These are phyloP conservation scores for Pichia rugopelliculosa DNA, from an alignment of 805 yeast genomes.

Conservation along the genomic window DNA sequence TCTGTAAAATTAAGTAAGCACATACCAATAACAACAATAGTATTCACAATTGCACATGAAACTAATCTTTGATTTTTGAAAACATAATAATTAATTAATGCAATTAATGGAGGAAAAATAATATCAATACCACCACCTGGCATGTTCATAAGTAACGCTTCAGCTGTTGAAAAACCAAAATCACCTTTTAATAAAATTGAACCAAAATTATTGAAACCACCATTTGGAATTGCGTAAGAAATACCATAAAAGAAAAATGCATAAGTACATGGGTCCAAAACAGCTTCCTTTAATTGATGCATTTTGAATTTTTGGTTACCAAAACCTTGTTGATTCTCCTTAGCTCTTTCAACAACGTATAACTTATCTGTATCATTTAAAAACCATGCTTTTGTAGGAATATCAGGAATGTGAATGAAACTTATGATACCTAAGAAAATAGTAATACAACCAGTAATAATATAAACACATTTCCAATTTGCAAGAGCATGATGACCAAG, in stretches of 20 bases:
- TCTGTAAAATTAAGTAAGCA: conserved; percentile 29
- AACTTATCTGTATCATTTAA: conserved; percentile 32
- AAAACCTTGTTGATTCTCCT: conserved; percentile 32
- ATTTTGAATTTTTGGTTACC: conserved; percentile 33
- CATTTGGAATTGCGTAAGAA: conserved; percentile 48
- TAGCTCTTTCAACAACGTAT: conserved; percentile 24
- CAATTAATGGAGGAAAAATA: conserved; percentile 11
- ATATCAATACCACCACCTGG: conserved; percentile 18
- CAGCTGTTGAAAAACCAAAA: conserved; percentile 14
- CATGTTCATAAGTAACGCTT: conserved; percentile 13
- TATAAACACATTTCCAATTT: conserved; percentile 55
- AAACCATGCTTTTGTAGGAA: conserved; percentile 29
- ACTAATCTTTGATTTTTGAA: conserved; percentile 14
- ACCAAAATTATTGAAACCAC: conserved; percentile 49
- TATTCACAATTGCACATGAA: conserved; percentile 18
- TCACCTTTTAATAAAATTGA: conserved; percentile 24
- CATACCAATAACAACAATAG: conserved; percentile 22
- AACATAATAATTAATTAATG: not conserved
- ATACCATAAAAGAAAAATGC: conserved; percentile 38
- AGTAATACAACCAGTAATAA: conserved; percentile 55
- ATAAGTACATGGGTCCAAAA: conserved; percentile 47
- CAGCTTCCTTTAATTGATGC: conserved; percentile 49
- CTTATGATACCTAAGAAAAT: conserved; percentile 42
- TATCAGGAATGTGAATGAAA: conserved; percentile 33
- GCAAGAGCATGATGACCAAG: conserved; percentile 21